These are phyloP conservation scores for Striga asiatica DNA, from an alignment of 257 asterid species.

Conservation along the genomic window DNA sequence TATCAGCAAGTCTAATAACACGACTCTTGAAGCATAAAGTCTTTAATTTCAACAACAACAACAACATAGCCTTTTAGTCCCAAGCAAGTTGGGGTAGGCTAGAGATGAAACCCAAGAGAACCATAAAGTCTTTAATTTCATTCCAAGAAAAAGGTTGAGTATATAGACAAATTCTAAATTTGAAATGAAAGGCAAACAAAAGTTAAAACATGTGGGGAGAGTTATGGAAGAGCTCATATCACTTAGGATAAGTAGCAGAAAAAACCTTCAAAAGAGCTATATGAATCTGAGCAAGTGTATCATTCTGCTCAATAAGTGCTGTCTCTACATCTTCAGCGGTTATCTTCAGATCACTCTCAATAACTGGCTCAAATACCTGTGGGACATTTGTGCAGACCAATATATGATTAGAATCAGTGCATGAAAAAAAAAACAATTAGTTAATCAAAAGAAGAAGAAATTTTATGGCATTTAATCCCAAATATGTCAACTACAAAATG, in stretches of 20 bases:
- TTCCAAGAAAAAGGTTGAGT: neutral
- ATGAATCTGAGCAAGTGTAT: constrained; percentile 63
- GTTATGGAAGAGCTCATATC: neutral
- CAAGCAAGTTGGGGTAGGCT: too few species aligned
- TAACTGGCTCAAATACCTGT: constrained; percentile 67
- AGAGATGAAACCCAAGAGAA: too few species aligned
- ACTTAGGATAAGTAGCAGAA: neutral
- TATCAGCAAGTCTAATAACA: neutral
- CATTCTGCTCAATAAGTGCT: constrained; percentile 60
- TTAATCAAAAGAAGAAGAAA: neutral
- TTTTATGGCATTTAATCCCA: neutral
- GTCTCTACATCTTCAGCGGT: constrained; percentile 88
- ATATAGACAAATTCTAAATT: neutral
- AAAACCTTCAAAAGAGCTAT: constrained; percentile 61
- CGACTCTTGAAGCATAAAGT: neutral
- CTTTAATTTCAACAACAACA: too few species aligned
- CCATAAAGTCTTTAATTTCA: neutral
- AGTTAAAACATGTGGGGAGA: neutral
- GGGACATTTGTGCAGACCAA: neutral
- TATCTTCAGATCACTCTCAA: constrained; percentile 36
- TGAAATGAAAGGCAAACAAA: neutral
- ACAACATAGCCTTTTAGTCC: too few species aligned
- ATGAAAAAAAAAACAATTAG: neutral
- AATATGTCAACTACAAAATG: neutral
- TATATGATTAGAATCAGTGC: neutral